Conservation (phyloP, 2,329 filamentous ascomycete genomes). For the Exserohilum rostratum region DNA sequence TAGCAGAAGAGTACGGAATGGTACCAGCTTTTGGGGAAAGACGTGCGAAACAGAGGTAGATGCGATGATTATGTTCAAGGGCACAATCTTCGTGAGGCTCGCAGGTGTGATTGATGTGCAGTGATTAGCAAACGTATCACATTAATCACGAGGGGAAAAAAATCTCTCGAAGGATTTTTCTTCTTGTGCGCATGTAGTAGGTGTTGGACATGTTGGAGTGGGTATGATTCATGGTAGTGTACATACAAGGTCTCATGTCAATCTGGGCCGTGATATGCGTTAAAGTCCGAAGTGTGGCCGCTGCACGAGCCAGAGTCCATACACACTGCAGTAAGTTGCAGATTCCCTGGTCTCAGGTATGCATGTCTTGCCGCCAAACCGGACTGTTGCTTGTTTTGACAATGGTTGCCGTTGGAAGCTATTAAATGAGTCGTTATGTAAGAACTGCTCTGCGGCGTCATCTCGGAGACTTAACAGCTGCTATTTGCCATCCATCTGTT, state of each 20-base stretch:
- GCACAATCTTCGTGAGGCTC: neutral
- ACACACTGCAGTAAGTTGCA: neutral
- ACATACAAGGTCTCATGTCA: neutral
- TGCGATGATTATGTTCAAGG: neutral
- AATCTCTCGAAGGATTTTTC: neutral
- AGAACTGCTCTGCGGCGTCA: neutral
- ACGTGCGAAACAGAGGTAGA: neutral
- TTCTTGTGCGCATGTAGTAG: neutral
- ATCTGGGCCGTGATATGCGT: neutral
- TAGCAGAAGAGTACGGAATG: neutral
- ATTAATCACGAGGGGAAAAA: neutral
- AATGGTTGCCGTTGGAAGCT: neutral
- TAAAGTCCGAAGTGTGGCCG: slow-evolving; percentile 3
- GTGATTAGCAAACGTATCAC: neutral
- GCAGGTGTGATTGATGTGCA: neutral
- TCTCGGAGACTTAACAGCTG: neutral
- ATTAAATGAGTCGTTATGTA: neutral
- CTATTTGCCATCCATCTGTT: too few species aligned
- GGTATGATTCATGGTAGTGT: neutral
- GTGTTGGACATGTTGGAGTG: neutral
- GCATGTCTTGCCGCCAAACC: neutral
- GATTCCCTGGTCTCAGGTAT: neutral
- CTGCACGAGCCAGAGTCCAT: neutral
- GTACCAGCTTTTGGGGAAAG: neutral
- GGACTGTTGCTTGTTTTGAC: neutral